Evolutionary conservation across 345 rosid genomes (phyloP), one percentile per base, ranked within the genome.

Genomic region (Zanthoxylum bungeanum): DNA sequence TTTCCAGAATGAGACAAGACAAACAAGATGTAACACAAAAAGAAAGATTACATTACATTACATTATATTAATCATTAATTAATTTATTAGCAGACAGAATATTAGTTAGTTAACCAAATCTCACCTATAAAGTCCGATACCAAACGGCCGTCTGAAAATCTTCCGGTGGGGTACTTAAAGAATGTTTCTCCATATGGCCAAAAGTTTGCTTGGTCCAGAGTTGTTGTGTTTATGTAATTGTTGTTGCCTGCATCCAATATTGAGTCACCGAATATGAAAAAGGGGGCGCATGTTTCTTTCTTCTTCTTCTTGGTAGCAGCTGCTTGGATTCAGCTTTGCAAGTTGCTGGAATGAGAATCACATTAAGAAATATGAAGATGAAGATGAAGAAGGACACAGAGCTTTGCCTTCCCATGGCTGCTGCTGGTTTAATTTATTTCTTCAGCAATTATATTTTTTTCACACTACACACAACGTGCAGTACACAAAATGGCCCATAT

Each of bases 71-170:
- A n/a, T n/a, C n/a, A n/a, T n/a, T n/a, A n/a, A 14, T 14, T 14
- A 44, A 36, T 36, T 5, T 36, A 56, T 50, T 55, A 49, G 60
- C 52, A 51, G 37, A 31, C 49, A 69, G 65, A 73, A 77, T 64
- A 55, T 60, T 51, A 5, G 67, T 66, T 64, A 55, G 81, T 58
- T 78, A 68, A 72, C 73, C 75, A 66, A 69, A 81, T 79, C 85
- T 82, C 63, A 91, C 98, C 93, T 3, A 93, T 85, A 66, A 91
- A 89, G 49, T 93, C 98, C 1, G 94, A 63, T 21, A 87, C 47
- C 66, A 91, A 56, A 64, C 93, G 96, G 30, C 97, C 98, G 22
- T 93, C 91, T 24, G 94, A 88, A 85, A 93, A 91, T 67, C 98
- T 84, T 3, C 96, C 98, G 68, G 94, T 90, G 16, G 98, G 96